Evolutionary conservation across 2,329 filamentous ascomycete species (phyloP).

Genomic region (Coniosporium tulheliwenetii): DNA sequence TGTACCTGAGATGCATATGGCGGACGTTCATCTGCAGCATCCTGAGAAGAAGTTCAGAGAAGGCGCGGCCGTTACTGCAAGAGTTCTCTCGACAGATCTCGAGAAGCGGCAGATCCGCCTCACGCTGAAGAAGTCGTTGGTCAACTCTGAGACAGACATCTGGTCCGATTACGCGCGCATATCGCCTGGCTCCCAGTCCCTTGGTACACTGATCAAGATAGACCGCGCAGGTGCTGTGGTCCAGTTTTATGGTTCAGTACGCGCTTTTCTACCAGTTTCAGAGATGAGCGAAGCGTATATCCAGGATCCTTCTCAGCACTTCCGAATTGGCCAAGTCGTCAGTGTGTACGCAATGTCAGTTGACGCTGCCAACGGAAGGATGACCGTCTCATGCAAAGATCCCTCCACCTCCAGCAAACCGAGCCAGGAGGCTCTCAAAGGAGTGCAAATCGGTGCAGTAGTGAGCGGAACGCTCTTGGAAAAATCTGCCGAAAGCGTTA

Average conservation of each 20-base stretch:
- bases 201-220: constrained; percentile 76
- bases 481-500: constrained; percentile 25
- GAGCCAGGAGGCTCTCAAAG: constrained; percentile 56
- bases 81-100: constrained; percentile 67
- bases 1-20: constrained; percentile 74
- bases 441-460: constrained; percentile 55
- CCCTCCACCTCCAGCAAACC: constrained; percentile 64
- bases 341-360: constrained; percentile 78
- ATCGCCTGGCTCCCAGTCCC: constrained; percentile 57
- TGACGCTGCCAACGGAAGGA: constrained; percentile 50
- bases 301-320: constrained; percentile 75
- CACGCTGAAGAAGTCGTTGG: constrained; percentile 84
- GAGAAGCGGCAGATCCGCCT: constrained; percentile 66
- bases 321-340: constrained; percentile 78
- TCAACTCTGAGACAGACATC: constrained; percentile 73
- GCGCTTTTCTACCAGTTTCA: constrained; percentile 77
- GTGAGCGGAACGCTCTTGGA: constrained; percentile 54
- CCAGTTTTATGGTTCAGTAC: constrained; percentile 75
- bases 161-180: constrained; percentile 68
- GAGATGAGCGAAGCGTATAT: constrained; percentile 99
- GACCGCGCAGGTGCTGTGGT: constrained; percentile 68
- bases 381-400: constrained; percentile 89
- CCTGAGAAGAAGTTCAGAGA: constrained; percentile 94
- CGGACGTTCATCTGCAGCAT: constrained; percentile 75
- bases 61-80: constrained; percentile 67